Evolutionary conservation across 345 rosid species (phyloP).

Genomic region (Lepidium sativum): DNA sequence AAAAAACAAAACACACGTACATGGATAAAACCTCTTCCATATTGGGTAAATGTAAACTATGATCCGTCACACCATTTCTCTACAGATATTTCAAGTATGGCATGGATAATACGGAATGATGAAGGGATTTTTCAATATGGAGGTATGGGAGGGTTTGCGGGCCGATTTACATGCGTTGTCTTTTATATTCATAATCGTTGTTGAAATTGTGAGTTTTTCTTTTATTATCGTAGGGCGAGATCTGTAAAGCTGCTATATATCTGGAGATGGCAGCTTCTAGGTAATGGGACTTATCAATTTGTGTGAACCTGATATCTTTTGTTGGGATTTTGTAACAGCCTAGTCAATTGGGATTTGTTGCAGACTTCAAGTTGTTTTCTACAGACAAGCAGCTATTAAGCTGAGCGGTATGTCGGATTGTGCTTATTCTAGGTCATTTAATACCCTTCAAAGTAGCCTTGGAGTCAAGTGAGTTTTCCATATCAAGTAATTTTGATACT

Average conservation of each 20-base stretch:
- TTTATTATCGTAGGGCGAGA: constrained; percentile 54
- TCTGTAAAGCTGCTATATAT: constrained; percentile 78
- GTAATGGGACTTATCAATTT: constrained; percentile 6
- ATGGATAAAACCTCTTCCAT: too few relatives aligned
- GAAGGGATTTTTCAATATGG: too few relatives aligned
- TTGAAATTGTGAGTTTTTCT: neutral
- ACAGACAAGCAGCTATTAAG: constrained; percentile 8
- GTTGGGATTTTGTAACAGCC: neutral
- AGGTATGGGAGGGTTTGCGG: too few relatives aligned
- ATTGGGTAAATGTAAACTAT: too few relatives aligned
- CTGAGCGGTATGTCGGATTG: neutral
- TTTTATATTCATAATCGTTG: neutral
- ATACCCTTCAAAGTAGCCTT: neutral
- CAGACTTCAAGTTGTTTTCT: neutral
- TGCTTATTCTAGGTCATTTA: constrained; percentile 40
- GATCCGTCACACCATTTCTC: too few relatives aligned
- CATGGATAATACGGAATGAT: too few relatives aligned
- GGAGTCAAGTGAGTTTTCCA: constrained; percentile 48
- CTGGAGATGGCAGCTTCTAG: constrained; percentile 76
- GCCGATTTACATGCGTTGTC: too few relatives aligned
- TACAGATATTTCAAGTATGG: too few relatives aligned
- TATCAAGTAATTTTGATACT: neutral
- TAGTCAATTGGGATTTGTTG: neutral
- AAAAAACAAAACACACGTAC: too few relatives aligned
- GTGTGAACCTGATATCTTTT: neutral